Base-by-base conservation (phyloP, 768 basidiomycete species). In the Ramaria rubella region DNA sequence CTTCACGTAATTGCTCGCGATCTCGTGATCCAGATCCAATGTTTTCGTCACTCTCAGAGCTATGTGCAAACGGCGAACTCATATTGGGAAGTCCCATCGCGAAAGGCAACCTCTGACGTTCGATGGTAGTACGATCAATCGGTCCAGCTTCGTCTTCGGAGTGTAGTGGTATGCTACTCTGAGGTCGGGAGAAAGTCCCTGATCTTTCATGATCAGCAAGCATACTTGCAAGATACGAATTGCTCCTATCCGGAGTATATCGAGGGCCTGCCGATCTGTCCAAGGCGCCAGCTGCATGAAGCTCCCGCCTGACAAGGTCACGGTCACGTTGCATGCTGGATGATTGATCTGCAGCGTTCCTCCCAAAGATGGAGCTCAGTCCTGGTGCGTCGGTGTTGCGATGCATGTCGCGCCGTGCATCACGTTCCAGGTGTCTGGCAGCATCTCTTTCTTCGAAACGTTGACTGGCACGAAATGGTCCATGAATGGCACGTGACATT, bases 1-100 rank as follows among this genome's bases (percentile, higher is more conserved):
- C 23, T 17, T 55, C 53, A 26, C 45, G 55, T 30, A 56, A 56
- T 23, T 56, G 55, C 26, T 56, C 40, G 14, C 55, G 43, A 12
- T 56, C 55, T 46, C 55, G 44, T 24, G 52, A 38, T 21, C 19
- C 34, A n/a, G n/a, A n/a, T n/a, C n/a, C n/a, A 44, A 26, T 42
- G 29, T 23, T 54, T 9, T 29, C 45, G 15, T 45, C 40, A 19
- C 40, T 42, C n/a, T 42, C 40, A 42, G 40, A 42, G n/a, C 23
- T 17, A 42, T 17, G 8, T 2, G 40, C 5, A 8, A 19, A 42
- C 7, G 40, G 40, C 17, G 9, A 7, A 5, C 5, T 21, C n/a
- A 42, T 17, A 2, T 6, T 21, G n/a, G 40, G 33, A 30, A 51
- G 24, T 34, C 49, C 49, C 31, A 23, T 11, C 12, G 29, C 14